A percentile compares a stretch with the other conserved stretches of the same genome.
Evolutionary conservation across 208 protist genomes (phyloP).

Genomic region (Lotmaria passim): DNA sequence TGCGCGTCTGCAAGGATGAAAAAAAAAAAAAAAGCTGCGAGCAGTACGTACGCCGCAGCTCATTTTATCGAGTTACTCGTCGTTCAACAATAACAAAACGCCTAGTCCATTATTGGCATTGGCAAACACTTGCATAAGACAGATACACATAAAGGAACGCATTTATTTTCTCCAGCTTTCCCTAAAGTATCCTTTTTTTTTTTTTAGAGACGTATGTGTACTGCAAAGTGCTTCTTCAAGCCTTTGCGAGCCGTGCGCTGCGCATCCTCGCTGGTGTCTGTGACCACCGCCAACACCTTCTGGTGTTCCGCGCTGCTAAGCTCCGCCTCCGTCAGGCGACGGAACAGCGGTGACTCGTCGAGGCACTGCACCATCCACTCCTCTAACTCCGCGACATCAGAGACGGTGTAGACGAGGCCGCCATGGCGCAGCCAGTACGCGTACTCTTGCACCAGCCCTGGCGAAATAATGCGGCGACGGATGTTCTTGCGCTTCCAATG

Average conservation of each 20-base stretch:
- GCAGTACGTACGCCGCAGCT: too few species aligned
- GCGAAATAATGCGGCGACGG: slow-evolving; percentile 96
- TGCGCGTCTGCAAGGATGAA: too few species aligned
- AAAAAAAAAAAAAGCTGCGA: too few species aligned
- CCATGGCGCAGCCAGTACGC: slow-evolving; percentile 95
- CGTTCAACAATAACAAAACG: too few species aligned
- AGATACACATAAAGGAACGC: neutral
- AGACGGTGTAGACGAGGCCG: slow-evolving; percentile 97
- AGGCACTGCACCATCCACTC: slow-evolving; percentile 95
- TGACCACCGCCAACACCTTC: slow-evolving; percentile 69
- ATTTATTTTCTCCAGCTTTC: neutral
- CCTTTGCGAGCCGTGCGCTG: slow-evolving; percentile 86
- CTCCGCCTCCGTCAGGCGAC: slow-evolving; percentile 75
- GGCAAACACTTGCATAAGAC: too few species aligned
- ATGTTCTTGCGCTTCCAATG: slow-evolving; percentile 99
- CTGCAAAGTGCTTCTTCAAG: slow-evolving; percentile 82
- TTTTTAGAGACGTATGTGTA: slow-evolving; percentile 55
- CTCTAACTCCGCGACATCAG: slow-evolving; percentile 92
- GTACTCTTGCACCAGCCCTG: slow-evolving; percentile 96
- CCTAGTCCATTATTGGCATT: too few species aligned
- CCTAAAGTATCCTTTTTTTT: neutral
- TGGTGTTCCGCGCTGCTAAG: slow-evolving; percentile 46
- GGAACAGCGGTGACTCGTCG: slow-evolving; percentile 94
- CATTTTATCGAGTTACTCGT: too few species aligned
- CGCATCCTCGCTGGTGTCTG: slow-evolving; percentile 82